A percentile compares a stretch with the other conserved stretches of the same genome.
Evolutionary conservation across 192 early-diverging fungal genomes (phyloP).

Genomic region (Backusella mclennaniae): DNA sequence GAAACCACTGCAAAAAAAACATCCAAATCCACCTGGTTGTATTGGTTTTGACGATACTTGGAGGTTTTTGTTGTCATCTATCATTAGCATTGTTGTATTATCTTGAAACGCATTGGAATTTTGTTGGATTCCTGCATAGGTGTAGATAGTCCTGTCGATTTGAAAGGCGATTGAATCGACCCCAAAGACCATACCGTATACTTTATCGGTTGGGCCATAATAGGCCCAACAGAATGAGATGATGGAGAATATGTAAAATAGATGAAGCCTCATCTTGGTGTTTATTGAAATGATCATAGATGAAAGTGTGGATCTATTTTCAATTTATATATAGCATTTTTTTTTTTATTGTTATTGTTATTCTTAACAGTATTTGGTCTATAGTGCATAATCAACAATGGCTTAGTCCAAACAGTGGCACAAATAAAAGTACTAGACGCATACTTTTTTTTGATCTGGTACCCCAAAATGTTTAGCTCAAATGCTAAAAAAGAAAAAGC

Average conservation of each 20-base stretch:
- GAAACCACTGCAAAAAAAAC: neutral
- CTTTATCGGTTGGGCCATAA: neutral
- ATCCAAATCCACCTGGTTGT: neutral
- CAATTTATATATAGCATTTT: neutral
- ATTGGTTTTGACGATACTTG: neutral
- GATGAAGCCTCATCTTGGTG: neutral
- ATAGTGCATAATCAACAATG: neutral
- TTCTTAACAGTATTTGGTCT: neutral
- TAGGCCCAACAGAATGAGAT: neutral
- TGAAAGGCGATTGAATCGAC: neutral
- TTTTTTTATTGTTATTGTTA: neutral
- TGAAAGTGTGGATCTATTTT: neutral
- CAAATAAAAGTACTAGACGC: neutral
- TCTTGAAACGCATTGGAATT: accelerated
- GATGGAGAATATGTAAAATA: neutral
- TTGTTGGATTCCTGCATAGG: neutral
- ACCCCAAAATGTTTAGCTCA: neutral
- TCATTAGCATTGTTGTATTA: neutral
- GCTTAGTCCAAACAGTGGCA: neutral
- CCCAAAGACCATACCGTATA: neutral
- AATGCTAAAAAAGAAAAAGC: neutral
- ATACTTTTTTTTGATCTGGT: neutral
- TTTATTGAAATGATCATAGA: neutral
- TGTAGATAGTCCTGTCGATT: neutral
- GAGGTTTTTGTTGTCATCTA: neutral